Base-by-base conservation (phyloP, 1,284 basidiomycete genomes). In the Microbotryomycetes sp. region DNA sequence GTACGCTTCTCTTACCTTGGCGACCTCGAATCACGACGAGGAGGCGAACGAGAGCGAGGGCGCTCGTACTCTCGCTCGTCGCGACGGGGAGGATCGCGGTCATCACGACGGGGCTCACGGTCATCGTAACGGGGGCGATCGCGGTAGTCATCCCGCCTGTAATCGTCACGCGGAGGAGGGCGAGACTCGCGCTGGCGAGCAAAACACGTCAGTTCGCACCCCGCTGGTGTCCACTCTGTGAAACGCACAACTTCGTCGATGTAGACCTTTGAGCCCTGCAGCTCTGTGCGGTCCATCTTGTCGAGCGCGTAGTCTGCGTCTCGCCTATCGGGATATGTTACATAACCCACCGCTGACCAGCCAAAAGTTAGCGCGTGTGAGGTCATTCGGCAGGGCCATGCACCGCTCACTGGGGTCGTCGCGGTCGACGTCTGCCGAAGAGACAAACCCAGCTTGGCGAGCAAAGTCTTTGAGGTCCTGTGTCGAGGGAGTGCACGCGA, bases 401-500 rank as follows among this genome's bases (percentile, higher is more conserved):
- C 15, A 21, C 7, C 93, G 92, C 79, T 91, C 85, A 47, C 87
- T 87, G 21, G 87, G 83, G 67, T 77, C 76, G 73, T 90, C 85
- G 56, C 89, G 86, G 73, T 96, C 91, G 65, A 97, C 87, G 73
- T 97, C 93, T 52, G 92, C 90, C 71, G 88, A 96, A 26, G 87
- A 88, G 63, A 97, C 91, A 48, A 58, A 62, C 52, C 89, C 90
- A 55, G 88, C 89, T 73, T 90, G 85, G 64, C 92, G 89, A 71
- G 90, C 92, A 69, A 93, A 97, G 75, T 97, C 92, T 78, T 97
- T 97, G 72, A 97, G 80, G 75, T 97, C 92, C 93, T 97, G 56
- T 18, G 52, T n/a, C n/a, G n/a, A n/a, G n/a, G n/a, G n/a, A n/a
- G n/a, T n/a, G n/a, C n/a, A n/a, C n/a, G n/a, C n/a, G n/a, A n/a